Evolutionary conservation across 2,329 filamentous ascomycete genomes (phyloP).

Genomic region (Trichoderma sp.): DNA sequence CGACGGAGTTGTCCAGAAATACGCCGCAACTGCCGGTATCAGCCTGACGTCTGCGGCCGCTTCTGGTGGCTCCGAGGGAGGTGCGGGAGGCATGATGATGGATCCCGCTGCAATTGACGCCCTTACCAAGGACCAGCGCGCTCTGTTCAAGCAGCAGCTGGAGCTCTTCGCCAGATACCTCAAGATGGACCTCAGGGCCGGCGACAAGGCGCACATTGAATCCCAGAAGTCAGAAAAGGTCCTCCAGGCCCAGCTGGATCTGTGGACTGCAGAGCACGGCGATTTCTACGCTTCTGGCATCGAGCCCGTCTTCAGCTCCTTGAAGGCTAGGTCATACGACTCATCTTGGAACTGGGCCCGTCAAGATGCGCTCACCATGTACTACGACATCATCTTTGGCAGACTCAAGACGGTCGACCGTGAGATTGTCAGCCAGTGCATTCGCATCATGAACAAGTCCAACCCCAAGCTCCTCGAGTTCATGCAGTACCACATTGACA

Average conservation of each 20-base stretch:
- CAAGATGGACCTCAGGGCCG: constrained; percentile 95
- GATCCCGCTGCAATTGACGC: constrained; percentile 96
- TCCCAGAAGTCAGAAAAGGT: constrained; percentile 84
- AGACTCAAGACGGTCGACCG: constrained; percentile 90
- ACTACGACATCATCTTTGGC: constrained; percentile 98
- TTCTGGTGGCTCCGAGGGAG: constrained; percentile 71
- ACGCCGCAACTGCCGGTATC: constrained; percentile 80
- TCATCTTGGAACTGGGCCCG: constrained; percentile 99
- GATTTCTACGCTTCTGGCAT: constrained; percentile 96
- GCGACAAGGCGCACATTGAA: constrained; percentile 87
- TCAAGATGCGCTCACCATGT: constrained; percentile 97
- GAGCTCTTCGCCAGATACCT: constrained; percentile 94
- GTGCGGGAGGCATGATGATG: constrained; percentile 95
- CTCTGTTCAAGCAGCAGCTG: constrained; percentile 96
- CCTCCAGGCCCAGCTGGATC: constrained; percentile 88
- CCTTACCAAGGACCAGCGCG: constrained; percentile 92
- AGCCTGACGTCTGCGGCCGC: constrained; percentile 76
- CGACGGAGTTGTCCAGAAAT: constrained; percentile 86
- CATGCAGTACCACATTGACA: constrained; percentile 99
- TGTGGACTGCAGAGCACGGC: constrained; percentile 94
- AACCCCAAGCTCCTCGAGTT: constrained; percentile 95
- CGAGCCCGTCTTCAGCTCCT: constrained; percentile 86
- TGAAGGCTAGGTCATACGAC: constrained; percentile 96
- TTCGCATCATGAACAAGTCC: constrained; percentile 98
- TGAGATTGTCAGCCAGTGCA: constrained; percentile 98